Percentiles rank a stretch among this genome's conserved stretches.
Conservation (phyloP, 495 filamentous ascomycete genomes). For the Haplographium delicatum region DNA sequence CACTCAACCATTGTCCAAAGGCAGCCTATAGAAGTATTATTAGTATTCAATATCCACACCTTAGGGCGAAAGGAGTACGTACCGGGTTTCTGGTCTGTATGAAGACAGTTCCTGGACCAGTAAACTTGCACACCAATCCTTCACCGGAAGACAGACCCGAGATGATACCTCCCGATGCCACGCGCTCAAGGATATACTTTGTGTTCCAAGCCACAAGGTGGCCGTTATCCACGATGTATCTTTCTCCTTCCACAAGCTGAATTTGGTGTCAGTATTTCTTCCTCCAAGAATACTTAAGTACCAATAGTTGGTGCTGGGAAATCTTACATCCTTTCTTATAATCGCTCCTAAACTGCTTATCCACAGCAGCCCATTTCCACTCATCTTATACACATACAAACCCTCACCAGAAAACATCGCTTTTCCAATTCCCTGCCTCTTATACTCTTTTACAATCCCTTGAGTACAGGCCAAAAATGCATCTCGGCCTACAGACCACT, state of each 20-base stretch:
- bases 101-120: constrained; percentile 87
- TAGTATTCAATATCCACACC: background rate
- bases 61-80: constrained; percentile 24
- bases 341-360: constrained; percentile 92
- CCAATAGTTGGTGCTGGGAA: too few relatives aligned
- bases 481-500: constrained; percentile 80
- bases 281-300: too few relatives aligned
- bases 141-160: constrained; percentile 73
- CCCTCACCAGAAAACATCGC: constrained; percentile 92
- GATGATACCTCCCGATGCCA: constrained; percentile 83
- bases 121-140: constrained; percentile 90
- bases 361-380: constrained; percentile 75
- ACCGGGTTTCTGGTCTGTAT: constrained; percentile 87
- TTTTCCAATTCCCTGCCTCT: constrained; percentile 83
- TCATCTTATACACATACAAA: constrained; percentile 84
- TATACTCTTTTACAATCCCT: constrained; percentile 75
- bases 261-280: too few relatives aligned
- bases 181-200: constrained; percentile 84
- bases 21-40: constrained; percentile 9
- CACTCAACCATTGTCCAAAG: constrained; percentile 23
- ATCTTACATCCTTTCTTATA: constrained; percentile 85
- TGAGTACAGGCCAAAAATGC: constrained; percentile 74
- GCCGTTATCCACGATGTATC: constrained; percentile 91
- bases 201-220: constrained; percentile 98
- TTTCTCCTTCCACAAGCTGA: constrained; percentile 71